Evolutionary conservation across 2,329 filamentous ascomycete genomes (phyloP).

Genomic region (Thelonectria olida): DNA sequence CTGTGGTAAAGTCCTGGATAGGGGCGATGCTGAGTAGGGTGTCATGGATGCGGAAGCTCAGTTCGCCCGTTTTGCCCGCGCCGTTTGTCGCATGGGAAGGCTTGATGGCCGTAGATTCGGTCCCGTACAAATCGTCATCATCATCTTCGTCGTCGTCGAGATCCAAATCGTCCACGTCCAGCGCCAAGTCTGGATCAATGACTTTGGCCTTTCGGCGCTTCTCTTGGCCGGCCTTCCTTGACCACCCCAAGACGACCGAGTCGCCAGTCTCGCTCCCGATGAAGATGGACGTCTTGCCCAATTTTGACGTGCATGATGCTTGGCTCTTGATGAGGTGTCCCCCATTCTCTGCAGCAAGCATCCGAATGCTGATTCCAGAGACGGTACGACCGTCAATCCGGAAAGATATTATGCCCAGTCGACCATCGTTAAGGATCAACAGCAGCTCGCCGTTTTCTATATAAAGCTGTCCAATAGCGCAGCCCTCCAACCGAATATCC

Average conservation of each 20-base stretch:
- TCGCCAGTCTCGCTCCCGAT: slow-evolving; percentile 86
- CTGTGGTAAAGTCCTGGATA: slow-evolving; percentile 78
- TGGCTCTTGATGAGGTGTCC: slow-evolving; percentile 68
- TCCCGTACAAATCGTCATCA: slow-evolving; percentile 68
- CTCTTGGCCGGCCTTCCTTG: slow-evolving; percentile 69
- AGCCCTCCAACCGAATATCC: slow-evolving; percentile 82
- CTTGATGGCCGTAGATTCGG: slow-evolving; percentile 71
- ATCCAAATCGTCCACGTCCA: slow-evolving; percentile 62
- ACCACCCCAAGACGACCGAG: slow-evolving; percentile 84
- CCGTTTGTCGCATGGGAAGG: slow-evolving; percentile 51
- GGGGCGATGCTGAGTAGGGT: slow-evolving; percentile 80
- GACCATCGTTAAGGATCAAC: slow-evolving; percentile 80
- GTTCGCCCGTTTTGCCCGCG: slow-evolving; percentile 65
- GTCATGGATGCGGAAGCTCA: slow-evolving; percentile 82
- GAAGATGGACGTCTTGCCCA: slow-evolving; percentile 79
- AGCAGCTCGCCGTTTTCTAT: slow-evolving; percentile 83
- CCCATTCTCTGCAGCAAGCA: slow-evolving; percentile 70
- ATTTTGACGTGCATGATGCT: slow-evolving; percentile 74
- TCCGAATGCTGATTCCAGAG: slow-evolving; percentile 80
- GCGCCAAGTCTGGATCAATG: slow-evolving; percentile 61
- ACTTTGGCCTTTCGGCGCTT: slow-evolving; percentile 72
- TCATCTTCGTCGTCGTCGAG: slow-evolving; percentile 70
- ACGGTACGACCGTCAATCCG: slow-evolving; percentile 90
- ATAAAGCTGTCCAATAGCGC: slow-evolving; percentile 79
- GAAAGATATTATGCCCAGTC: slow-evolving; percentile 80